Base-by-base conservation (phyloP, 225 moss, liverwort and hornwort species). In the Straminergon stramineum region DNA sequence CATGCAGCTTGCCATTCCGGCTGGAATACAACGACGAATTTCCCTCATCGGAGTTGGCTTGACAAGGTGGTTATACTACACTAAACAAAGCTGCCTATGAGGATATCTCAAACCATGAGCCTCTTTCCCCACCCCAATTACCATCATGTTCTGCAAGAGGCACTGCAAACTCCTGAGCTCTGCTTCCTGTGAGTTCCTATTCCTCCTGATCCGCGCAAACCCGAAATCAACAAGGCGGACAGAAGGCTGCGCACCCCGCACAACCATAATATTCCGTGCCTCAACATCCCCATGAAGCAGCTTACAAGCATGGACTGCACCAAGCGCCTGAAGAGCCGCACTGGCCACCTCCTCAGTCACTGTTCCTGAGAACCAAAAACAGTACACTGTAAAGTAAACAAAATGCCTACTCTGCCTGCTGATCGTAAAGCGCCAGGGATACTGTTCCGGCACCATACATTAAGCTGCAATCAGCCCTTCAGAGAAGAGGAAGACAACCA, bases 281-380 rank as follows among this genome's bases (percentile, higher is more conserved):
- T 83, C 62, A 67, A 86, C 77, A 83, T 91, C 83, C 53, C 83
- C 89, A 78, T 86, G 83, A 83, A 87, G 91, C 83, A 91, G n/a
- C 35, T 83, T 70, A 30, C 82, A 77, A 32, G 77, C 82, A 79
- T 91, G 86, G 4, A 89, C 60, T 48, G 76, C 88, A 77, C 52
- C 77, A 83, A 83, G 91, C 82, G 84, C 78, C 27, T 73, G 34
- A 80, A 26, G 84, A 70, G 84, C 87, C 43, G 63, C 64, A 63
- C 1, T 87, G 53, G 63, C 63, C 84, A 90, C 87, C 84, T 90
- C 84, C 78, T 73, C 41, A 5, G 71, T 84, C 71, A 87, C 62
- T 79, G 53, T 87, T 90, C 9, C 62, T 87, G 19, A 69, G n/a
- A 55, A 82, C 64, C 69, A 78, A 70, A 86, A 79, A 84, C 70